phyloP scores from a whole-genome alignment of 2,329 filamentous ascomycete species.

The Huntiella decipiens region DNA sequence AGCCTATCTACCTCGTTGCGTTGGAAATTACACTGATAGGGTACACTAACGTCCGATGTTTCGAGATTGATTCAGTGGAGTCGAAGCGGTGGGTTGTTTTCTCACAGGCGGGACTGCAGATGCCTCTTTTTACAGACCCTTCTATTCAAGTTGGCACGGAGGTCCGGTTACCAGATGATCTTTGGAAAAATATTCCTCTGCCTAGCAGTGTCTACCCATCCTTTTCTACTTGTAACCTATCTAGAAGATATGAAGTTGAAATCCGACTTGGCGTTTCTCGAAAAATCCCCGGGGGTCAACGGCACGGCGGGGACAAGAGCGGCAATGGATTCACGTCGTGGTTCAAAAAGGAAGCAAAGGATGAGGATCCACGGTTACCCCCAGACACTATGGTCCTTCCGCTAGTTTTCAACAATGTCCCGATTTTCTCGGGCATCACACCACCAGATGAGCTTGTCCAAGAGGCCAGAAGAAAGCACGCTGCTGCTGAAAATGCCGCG shows the following conservation, averaged over 20 bases:
- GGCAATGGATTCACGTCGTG: background rate
- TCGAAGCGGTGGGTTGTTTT: constrained; percentile 56
- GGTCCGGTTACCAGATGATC: constrained; percentile 43
- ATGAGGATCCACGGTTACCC: constrained; percentile 15
- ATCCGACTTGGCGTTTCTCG: constrained; percentile 61
- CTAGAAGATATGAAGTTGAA: constrained; percentile 66
- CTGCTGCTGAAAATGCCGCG: background rate
- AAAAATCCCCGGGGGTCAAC: constrained; percentile 27
- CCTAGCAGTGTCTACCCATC: constrained; percentile 76
- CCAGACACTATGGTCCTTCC: constrained; percentile 65
- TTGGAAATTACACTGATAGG: constrained; percentile 69
- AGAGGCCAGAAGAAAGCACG: constrained; percentile 1
- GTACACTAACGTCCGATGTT: constrained; percentile 59
- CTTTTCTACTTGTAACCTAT: constrained; percentile 78
- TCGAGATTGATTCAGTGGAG: constrained; percentile 54
- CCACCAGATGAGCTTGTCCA: constrained; percentile 56
- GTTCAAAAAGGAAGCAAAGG: constrained; percentile 7
- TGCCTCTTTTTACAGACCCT: constrained; percentile 42
- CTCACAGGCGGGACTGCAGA: constrained; percentile 50
- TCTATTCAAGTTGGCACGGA: constrained; percentile 45
- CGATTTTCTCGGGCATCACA: constrained; percentile 73
- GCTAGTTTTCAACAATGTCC: constrained; percentile 51
- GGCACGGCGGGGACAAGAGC: background rate
- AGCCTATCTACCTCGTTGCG: constrained; percentile 55
- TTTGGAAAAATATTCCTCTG: constrained; percentile 56